Conservation (phyloP, 306 rosid genomes). For the barrel medic (Medicago truncatula) region DNA sequence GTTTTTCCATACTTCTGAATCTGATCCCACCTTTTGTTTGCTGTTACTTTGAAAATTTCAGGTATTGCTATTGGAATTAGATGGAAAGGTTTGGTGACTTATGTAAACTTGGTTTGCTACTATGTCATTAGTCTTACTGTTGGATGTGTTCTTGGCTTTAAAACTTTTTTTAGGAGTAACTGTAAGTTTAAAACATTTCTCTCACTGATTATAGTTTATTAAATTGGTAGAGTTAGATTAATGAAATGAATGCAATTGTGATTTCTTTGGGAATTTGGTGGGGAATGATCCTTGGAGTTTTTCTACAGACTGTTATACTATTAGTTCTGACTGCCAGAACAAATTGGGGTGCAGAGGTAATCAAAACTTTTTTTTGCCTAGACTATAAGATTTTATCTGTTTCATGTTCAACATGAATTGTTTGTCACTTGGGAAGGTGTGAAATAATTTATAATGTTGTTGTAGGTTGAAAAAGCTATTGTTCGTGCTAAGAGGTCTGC, state of each 20-base stretch:
- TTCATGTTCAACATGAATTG: neutral
- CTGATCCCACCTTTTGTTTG: conserved; percentile 3
- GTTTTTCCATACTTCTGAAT: neutral
- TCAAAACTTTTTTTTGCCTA: neutral
- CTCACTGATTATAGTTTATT: neutral
- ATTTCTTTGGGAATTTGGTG: conserved; percentile 72
- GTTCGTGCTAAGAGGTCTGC: conserved; percentile 52
- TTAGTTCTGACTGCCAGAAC: conserved; percentile 65
- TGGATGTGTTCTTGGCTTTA: conserved; percentile 74
- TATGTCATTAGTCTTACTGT: conserved; percentile 68
- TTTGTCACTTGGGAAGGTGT: too few relatives aligned
- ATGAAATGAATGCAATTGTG: neutral
- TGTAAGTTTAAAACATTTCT: conserved; percentile 46
- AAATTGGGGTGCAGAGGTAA: conserved; percentile 70
- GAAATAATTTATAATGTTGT: neutral
- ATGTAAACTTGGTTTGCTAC: conserved; percentile 66
- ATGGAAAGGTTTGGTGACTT: conserved; percentile 79
- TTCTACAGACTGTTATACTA: conserved; percentile 63
- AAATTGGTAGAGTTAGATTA: neutral
- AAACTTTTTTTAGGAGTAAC: conserved; percentile 65
- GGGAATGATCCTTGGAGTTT: conserved; percentile 76
- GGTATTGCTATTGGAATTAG: conserved; percentile 90
- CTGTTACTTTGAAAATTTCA: conserved; percentile 28
- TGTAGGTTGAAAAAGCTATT: conserved; percentile 63
- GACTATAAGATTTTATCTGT: neutral